Percentiles rank a stretch among this genome's conserved stretches.
These are phyloP conservation scores for Colletotrichum lupini DNA, from an alignment of 2,329 filamentous ascomycete species.

Conservation along the genomic window DNA sequence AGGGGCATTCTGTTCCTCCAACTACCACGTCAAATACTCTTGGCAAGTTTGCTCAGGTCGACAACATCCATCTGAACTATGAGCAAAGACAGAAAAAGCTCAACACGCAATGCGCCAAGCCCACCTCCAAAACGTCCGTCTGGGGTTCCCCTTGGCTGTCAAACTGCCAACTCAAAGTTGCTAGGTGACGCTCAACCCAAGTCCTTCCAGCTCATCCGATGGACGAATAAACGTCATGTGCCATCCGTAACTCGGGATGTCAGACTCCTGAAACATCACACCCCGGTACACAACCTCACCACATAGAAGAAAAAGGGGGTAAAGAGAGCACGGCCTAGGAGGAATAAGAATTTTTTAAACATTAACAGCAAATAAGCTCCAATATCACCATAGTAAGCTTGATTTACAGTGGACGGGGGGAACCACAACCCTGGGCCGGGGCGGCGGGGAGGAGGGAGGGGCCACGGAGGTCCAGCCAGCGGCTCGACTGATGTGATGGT, in stretches of 20 bases:
- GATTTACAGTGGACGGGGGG: background rate
- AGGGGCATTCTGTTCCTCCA: background rate
- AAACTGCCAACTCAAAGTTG: background rate
- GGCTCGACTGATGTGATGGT: background rate
- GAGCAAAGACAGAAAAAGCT: background rate
- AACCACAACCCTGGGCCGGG: constrained; percentile 10
- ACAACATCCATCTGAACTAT: background rate
- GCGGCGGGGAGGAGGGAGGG: background rate
- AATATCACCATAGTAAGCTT: constrained; percentile 6
- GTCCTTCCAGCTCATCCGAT: background rate
- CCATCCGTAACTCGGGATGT: constrained; percentile 7
- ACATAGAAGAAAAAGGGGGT: background rate
- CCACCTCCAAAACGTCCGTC: background rate
- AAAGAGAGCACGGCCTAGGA: no score
- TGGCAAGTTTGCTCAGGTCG: background rate
- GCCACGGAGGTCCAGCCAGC: background rate
- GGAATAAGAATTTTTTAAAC: background rate
- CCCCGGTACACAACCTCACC: background rate
- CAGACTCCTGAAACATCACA: constrained; percentile 2
- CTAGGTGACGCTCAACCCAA: background rate
- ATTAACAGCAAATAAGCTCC: background rate
- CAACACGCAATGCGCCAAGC: background rate
- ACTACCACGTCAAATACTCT: background rate
- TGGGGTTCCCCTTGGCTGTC: background rate
- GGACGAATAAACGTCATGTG: background rate